These are phyloP conservation scores for Lentinula guzmanii DNA, from an alignment of 768 basidiomycete species.

Conservation along the genomic window DNA sequence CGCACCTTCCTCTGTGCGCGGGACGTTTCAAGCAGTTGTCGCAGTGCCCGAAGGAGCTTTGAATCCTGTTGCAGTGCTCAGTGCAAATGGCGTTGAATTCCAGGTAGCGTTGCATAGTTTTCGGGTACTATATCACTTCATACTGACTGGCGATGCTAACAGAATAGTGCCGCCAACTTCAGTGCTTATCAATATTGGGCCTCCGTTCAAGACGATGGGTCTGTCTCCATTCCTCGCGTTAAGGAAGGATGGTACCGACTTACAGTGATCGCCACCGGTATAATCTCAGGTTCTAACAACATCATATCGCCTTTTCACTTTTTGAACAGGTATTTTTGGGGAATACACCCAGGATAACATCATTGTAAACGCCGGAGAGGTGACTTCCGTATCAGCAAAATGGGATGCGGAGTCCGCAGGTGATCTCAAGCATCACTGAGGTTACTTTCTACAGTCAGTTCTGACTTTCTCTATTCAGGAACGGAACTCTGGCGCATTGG, in stretches of 20 bases:
- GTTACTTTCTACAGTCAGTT: neutral
- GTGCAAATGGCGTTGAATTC: conserved; percentile 14
- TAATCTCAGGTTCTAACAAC: neutral
- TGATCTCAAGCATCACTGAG: neutral
- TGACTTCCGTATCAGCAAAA: conserved; percentile 9
- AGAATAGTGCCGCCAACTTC: conserved; percentile 17
- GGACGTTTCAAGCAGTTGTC: conserved; percentile 13
- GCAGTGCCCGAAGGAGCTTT: conserved; percentile 12
- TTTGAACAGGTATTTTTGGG: conserved; percentile 17
- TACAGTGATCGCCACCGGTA: conserved; percentile 15
- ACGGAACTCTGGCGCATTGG: conserved; percentile 21
- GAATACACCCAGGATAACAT: conserved; percentile 19
- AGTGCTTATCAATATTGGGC: conserved; percentile 22
- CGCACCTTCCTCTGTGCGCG: conserved; percentile 13
- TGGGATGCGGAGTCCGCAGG: conserved; percentile 19
- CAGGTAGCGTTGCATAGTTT: conserved; percentile 4
- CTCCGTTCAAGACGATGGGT: conserved; percentile 8
- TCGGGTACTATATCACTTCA: neutral
- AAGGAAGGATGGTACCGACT: conserved; percentile 21
- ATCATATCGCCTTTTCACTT: neutral
- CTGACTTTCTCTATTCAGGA: neutral
- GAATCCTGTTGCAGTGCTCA: conserved; percentile 16
- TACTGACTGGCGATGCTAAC: neutral
- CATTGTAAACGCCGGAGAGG: conserved; percentile 10
- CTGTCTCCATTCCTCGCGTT: conserved; percentile 14